Percentiles rank a stretch among this genome's conserved stretches.
These are phyloP conservation scores for Bjerkandera adusta DNA, from an alignment of 1,284 basidiomycete species.

Conservation along the genomic window DNA sequence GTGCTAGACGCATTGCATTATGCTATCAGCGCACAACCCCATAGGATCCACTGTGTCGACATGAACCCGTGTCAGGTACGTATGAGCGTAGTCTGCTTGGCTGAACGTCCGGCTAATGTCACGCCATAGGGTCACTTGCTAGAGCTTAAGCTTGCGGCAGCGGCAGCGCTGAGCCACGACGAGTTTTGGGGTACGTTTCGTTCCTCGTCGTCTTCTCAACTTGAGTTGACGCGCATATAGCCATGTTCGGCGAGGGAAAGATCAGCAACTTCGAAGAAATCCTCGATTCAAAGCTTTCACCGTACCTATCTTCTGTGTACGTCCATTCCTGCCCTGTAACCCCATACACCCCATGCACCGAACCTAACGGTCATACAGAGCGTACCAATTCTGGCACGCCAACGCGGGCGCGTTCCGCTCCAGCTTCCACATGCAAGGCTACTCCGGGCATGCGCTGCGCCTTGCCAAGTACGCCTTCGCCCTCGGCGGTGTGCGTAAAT, in stretches of 20 bases:
- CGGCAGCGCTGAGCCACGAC: constrained; percentile 60
- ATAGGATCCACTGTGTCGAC: constrained; percentile 74
- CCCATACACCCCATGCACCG: neutral
- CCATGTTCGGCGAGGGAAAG: constrained; percentile 69
- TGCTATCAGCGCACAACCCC: constrained; percentile 64
- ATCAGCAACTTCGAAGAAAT: constrained; percentile 63
- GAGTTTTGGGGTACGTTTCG: constrained; percentile 56
- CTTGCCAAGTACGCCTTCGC: constrained; percentile 62
- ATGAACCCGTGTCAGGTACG: constrained; percentile 54
- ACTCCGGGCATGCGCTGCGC: constrained; percentile 71
- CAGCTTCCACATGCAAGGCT: constrained; percentile 75
- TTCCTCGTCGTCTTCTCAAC: neutral
- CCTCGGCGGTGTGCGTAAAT: constrained; percentile 55
- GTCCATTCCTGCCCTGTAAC: neutral
- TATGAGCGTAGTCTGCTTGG: too few relatives aligned
- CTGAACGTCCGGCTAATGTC: constrained; percentile 17
- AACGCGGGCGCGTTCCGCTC: constrained; percentile 63
- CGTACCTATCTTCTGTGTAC: constrained; percentile 64
- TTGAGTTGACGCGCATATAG: constrained; percentile 5
- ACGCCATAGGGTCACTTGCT: constrained; percentile 72
- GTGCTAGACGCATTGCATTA: constrained; percentile 68
- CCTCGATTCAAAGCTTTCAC: constrained; percentile 67
- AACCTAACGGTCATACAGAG: constrained; percentile 24
- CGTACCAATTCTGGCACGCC: constrained; percentile 77
- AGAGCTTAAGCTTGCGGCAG: constrained; percentile 76